phyloP scores from a whole-genome alignment of 139 green algal species.

The Micromonas pusilla region DNA sequence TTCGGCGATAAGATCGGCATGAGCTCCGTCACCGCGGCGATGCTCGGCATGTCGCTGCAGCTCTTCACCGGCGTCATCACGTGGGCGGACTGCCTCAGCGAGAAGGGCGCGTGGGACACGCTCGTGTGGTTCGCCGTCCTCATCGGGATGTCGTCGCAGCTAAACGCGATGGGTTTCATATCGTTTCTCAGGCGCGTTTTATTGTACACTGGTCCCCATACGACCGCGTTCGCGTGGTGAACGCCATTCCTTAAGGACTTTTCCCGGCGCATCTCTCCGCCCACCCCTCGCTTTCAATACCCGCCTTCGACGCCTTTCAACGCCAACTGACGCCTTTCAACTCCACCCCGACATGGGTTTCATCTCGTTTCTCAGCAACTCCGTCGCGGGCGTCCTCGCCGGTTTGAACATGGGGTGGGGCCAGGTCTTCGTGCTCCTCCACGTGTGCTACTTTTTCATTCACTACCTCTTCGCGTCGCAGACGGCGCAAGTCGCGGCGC shows the following conservation, averaged over 20 bases:
- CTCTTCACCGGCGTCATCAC: constrained; percentile 71
- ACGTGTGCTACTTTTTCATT: constrained; percentile 75
- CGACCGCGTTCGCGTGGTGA: too few relatives aligned
- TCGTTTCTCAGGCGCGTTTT: constrained; percentile 27
- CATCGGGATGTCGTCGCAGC: constrained; percentile 76
- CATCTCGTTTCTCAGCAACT: constrained; percentile 44
- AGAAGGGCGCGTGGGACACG: constrained; percentile 93
- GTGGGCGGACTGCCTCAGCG: constrained; percentile 87
- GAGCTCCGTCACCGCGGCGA: constrained; percentile 74
- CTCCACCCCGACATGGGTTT: too few relatives aligned
- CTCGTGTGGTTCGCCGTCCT: constrained; percentile 90
- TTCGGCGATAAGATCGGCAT: constrained; percentile 57
- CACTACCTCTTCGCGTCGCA: constrained; percentile 97
- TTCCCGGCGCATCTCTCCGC: too few relatives aligned
- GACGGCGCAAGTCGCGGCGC: constrained; percentile 89
- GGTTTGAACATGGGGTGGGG: constrained; percentile 66
- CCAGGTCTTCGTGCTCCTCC: constrained; percentile 73
- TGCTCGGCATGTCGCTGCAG: constrained; percentile 85
- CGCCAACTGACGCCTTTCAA: too few relatives aligned
- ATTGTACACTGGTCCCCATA: too few relatives aligned
- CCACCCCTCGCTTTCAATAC: too few relatives aligned
- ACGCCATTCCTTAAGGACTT: too few relatives aligned
- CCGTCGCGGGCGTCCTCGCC: constrained; percentile 25
- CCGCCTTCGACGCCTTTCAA: too few relatives aligned
- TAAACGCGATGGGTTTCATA: constrained; percentile 69